Evolutionary conservation across 1,284 basidiomycete species (phyloP), one percentile per base, ranked within the genome.

Genomic region (Neolentinus lepideus): DNA sequence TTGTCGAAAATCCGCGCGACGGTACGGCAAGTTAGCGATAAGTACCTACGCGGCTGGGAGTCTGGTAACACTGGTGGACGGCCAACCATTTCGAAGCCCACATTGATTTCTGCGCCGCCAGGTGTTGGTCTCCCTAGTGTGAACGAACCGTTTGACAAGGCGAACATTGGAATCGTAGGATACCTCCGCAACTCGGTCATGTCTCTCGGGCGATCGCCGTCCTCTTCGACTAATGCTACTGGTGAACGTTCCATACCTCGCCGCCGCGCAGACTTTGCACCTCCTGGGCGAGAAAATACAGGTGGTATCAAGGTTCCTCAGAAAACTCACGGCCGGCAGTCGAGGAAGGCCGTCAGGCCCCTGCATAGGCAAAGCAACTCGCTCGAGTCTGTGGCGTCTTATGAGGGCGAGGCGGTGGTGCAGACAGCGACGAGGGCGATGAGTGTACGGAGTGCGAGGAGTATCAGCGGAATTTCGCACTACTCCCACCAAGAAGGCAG

Each of bases 1-100:
- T 62, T 88, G 52, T 74, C 75, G 21, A 78, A 71, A 63, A 74
- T 89, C 47, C 78, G 72, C 61, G 71, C 79, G 50, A 84, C 84
- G 8, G 80, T 84, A 33, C 75, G 87, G 56, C 77, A 80, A 50
- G 84, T 88, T 57, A 88, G 86, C 70, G 76, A 82, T 62, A 81
- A 72, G 62, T 81, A 78, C 59, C 68, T 67, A 33, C 68, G 71
- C 10, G 71, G 69, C 43, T 67, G 67, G 27, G 21, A 14, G 47
- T 21, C 19, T 46, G 43, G n/a, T 4, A 46, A 25, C 19, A 16
- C 29, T 4, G 29, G 16, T 19, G 24, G 24, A 46, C 47, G 24
- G 12, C 66, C 64, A 6, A 53, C 61, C 22, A 67, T 69, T 36
- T 60, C 60, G 24, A 68, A 67, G 60, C 68, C 68, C 9, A 63